Evolutionary conservation across 805 yeast genomes (phyloP).

Genomic region (Metschnikowia borealis): DNA sequence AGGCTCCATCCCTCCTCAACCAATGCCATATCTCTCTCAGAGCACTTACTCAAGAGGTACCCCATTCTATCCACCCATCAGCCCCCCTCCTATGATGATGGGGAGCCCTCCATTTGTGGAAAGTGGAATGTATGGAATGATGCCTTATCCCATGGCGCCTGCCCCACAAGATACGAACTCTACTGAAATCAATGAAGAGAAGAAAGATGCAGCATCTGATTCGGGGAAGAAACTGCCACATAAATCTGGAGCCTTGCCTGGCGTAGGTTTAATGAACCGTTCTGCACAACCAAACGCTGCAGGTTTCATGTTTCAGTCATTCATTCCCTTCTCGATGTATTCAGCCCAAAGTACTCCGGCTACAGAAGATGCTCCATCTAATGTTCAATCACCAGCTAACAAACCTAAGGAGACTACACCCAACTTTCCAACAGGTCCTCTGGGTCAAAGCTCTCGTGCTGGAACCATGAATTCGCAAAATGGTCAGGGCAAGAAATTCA

Average conservation of each 20-base stretch:
- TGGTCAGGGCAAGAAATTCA: conserved; percentile 13
- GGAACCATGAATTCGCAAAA: not conserved
- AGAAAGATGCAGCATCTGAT: conserved; percentile 6
- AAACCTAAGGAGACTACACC: not conserved
- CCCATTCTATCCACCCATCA: conserved; percentile 31
- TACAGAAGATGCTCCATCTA: not conserved
- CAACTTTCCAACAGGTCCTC: not conserved
- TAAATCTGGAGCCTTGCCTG: conserved; percentile 17
- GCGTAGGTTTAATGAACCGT: conserved; percentile 38
- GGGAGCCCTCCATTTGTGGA: conserved; percentile 36
- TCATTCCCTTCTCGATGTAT: conserved; percentile 44
- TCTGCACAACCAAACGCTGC: conserved; percentile 10
- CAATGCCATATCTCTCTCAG: conserved; percentile 18
- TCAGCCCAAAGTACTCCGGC: conserved; percentile 17
- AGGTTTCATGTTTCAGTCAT: conserved; percentile 47
- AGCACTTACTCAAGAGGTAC: conserved; percentile 33
- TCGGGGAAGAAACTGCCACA: conserved; percentile 9
- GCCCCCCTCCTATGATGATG: conserved; percentile 39
- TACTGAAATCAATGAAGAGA: conserved; percentile 7
- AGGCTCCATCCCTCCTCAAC: conserved; percentile 8
- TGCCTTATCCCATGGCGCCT: conserved; percentile 20
- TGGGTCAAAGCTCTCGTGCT: conserved; percentile 1
- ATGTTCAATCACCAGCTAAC: not conserved
- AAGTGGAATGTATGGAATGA: conserved; percentile 31
- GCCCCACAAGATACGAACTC: conserved; percentile 9